Evolutionary conservation across 495 filamentous ascomycete species (phyloP), one percentile per base, ranked within the genome.

Genomic region (Trypethelium eluteriae): DNA sequence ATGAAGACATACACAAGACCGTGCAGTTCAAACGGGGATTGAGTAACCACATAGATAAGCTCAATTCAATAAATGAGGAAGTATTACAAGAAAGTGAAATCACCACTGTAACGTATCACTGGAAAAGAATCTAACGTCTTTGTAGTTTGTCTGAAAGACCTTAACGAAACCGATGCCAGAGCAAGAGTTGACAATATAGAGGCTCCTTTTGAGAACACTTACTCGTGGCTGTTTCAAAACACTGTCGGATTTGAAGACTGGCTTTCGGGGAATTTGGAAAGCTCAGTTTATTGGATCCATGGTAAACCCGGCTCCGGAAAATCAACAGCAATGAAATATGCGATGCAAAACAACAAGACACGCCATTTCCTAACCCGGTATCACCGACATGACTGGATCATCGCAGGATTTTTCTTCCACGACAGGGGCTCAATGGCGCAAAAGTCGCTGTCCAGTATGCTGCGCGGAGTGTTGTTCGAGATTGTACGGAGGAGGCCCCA

Each of bases 251-350:
- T 25, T 25, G 25, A 25, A 25, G 0, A 25, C 25, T 25, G 25
- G 25, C 25, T 25, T 25, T 25, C 25, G 25, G 25, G 25, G 25
- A 25, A 25, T 25, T 25, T 25, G 25, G 25, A 25, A 25, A 25
- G 25, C 25, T 25, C 25, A 25, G 25, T 25, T 25, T 25, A 25
- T 67, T 72, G 70, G 72, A 71, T 74, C 49, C 69, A 68, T 56
- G 72, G 70, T 12, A 72, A 72, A 38, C 67, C 70, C 11, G 72
- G 70, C 56, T 57, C 72, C 2, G 72, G 72, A 25, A 74, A 74
- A 62, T 74, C 71, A 16, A 73, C 71, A 0, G 34, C 71, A 16
- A 69, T 69, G 67, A 73, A 73, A 38, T 67, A 64, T 32, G 61
- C 36, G n/a, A 53, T 53, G 49, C 49, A 53, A 53, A 53, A 5